phyloP scores from a whole-genome alignment of 2,329 filamentous ascomycete species.

The Purpureocillium takamizusanense region DNA sequence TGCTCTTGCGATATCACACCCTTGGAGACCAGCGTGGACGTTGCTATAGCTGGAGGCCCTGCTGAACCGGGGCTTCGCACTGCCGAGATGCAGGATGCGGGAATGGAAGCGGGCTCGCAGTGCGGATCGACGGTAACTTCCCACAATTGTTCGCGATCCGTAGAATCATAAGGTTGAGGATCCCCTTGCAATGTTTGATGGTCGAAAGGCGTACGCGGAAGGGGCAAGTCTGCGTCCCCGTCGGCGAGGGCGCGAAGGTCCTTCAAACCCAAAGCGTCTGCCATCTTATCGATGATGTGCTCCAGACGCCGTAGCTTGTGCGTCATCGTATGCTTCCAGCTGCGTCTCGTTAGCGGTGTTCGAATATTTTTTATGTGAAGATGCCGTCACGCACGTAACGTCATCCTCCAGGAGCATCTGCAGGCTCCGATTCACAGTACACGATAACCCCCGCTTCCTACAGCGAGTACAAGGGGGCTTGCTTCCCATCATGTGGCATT shows the following conservation, averaged over 20 bases:
- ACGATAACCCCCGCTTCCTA: slow-evolving; percentile 27
- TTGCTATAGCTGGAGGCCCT: neutral
- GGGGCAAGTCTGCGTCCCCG: neutral
- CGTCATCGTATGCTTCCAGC: slow-evolving; percentile 29
- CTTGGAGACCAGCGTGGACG: neutral
- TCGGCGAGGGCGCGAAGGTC: neutral
- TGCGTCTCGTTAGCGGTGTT: slow-evolving; percentile 4
- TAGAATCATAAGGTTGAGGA: too few relatives aligned
- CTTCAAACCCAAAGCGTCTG: slow-evolving; percentile 1
- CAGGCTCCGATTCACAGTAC: slow-evolving; percentile 29
- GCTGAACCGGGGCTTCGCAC: neutral
- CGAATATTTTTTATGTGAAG: neutral
- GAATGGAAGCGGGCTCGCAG: slow-evolving; percentile 3
- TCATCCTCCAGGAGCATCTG: slow-evolving; percentile 32
- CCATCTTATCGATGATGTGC: slow-evolving; percentile 19
- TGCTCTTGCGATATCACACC: slow-evolving; percentile 5
- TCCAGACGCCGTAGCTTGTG: slow-evolving; percentile 25
- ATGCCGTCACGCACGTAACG: slow-evolving; percentile 13
- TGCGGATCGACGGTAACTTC: slow-evolving; percentile 2
- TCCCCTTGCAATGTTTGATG: too few relatives aligned
- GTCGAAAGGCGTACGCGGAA: too few relatives aligned
- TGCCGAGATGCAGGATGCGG: slow-evolving; percentile 1
- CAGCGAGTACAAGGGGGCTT: slow-evolving; percentile 28
- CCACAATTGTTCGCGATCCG: neutral
- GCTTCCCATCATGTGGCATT: slow-evolving; percentile 29